Evolutionary conservation across 1,139 yeast genomes (phyloP).

Genomic region (Pneumocystis canis): DNA sequence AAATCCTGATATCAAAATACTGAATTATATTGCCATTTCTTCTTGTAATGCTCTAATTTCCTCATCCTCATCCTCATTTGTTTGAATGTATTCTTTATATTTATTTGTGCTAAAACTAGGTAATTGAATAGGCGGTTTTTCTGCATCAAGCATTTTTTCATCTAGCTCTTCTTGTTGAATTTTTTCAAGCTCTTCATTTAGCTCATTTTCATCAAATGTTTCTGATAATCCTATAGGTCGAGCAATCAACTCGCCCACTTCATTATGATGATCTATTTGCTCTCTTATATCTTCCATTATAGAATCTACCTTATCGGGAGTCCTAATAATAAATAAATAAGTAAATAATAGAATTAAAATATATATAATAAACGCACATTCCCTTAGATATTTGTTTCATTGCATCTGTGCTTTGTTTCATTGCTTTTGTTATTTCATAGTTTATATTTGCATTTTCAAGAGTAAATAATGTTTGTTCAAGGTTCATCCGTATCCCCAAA

Average conservation of each 20-base stretch:
- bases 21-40: constrained; percentile 69
- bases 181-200: constrained; percentile 84
- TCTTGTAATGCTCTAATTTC: constrained; percentile 82
- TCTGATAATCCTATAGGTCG: constrained; percentile 74
- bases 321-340: background rate
- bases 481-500: constrained; percentile 75
- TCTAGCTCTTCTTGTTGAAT: constrained; percentile 69
- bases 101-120: constrained; percentile 25
- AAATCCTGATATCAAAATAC: background rate
- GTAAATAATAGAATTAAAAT: background rate
- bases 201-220: constrained; percentile 60
- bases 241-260: constrained; percentile 88
- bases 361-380: constrained; percentile 42
- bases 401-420: constrained; percentile 94
- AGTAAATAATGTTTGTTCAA: constrained; percentile 78
- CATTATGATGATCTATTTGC: constrained; percentile 89
- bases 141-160: constrained; percentile 40
- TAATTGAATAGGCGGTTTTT: constrained; percentile 27
- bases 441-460: constrained; percentile 92
- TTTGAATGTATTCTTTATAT: constrained; percentile 20
- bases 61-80: constrained; percentile 76
- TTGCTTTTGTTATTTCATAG: constrained; percentile 94
- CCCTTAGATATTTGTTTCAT: constrained; percentile 94
- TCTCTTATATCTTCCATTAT: constrained; percentile 99
- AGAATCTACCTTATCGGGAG: constrained; percentile 72